Evolutionary conservation across 768 basidiomycete genomes (phyloP), one percentile per base, ranked within the genome.

Genomic region (Termitomyces sp.): DNA sequence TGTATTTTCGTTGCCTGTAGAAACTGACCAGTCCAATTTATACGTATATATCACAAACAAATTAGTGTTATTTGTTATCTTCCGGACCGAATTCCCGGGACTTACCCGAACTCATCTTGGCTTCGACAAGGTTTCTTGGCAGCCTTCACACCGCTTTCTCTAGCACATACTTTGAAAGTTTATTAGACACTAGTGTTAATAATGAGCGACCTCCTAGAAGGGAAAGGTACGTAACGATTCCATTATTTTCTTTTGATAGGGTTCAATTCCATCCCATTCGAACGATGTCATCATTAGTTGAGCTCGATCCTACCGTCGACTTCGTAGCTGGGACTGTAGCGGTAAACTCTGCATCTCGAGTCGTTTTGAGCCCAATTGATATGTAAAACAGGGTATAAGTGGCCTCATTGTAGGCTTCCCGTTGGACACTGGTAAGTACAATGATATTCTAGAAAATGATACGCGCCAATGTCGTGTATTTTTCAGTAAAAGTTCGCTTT

Each of bases 251-350:
- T 12, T 35, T 35, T 35, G 12, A 35, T 35, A 12, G 35, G 11
- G 12, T 14, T 35, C 31, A 12, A 53, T 23, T 23, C 40, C 10
- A 40, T 19, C 17, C 40, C 11, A 31, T n/a, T 50, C 35, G 49
- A 30, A 53, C 48, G 49, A 50, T 42, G 42, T 53, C 52, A 35
- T 31, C 17, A 30, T 1, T 33, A 54, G 53, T 54, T n/a, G 53
- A 54, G 11, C 76, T 85, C 41, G 75, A 84, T 63, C 87, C 89
- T 2, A 79, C 79, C 1, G 68, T 90, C 21, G 89, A 95, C 67
- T 93, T 94, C 68, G 66, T 83, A 42, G 90, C 90, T 5, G 92
- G 92, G 5, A 91, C 90, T 0, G 71, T 86, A 35, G 84, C 85
- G 49, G 73, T 73, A 62, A 37, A 30, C 30, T n/a, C 11, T 1